Evolutionary conservation across 208 protist genomes (phyloP).

Genomic region (Acanthamoeba castellanii): DNA sequence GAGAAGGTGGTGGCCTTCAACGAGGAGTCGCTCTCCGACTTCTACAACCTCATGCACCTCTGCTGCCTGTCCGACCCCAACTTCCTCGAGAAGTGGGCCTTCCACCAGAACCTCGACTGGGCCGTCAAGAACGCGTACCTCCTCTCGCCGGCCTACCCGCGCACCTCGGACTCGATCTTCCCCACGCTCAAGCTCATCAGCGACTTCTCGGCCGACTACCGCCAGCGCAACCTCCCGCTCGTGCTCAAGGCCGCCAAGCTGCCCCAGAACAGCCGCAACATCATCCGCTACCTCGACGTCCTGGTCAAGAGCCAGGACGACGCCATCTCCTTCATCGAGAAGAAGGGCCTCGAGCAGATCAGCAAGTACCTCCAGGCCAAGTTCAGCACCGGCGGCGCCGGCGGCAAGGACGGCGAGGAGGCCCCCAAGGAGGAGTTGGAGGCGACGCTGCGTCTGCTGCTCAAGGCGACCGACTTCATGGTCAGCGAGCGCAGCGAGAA

Average conservation of each 20-base stretch:
- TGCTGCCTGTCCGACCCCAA: not conserved
- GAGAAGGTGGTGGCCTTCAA: constrained; percentile 79
- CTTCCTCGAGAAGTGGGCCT: constrained; percentile 52
- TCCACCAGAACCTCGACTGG: constrained; percentile 75
- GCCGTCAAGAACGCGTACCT: constrained; percentile 70
- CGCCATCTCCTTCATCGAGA: constrained; percentile 46
- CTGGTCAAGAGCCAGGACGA: constrained; percentile 22
- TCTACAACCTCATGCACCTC: constrained; percentile 75
- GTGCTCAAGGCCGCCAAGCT: constrained; percentile 59
- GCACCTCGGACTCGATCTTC: constrained; percentile 49
- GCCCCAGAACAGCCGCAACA: constrained; percentile 59
- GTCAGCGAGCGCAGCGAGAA: constrained; percentile 29
- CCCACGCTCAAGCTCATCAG: constrained; percentile 26
- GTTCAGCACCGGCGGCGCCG: not conserved
- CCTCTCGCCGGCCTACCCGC: constrained; percentile 28
- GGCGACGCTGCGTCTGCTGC: not conserved
- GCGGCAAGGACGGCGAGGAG: constrained; percentile 1
- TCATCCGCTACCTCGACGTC: constrained; percentile 41
- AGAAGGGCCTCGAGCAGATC: constrained; percentile 29
- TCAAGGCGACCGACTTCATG: constrained; percentile 41
- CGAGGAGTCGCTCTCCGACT: constrained; percentile 73
- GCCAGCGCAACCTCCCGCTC: constrained; percentile 8
- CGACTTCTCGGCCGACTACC: constrained; percentile 41
- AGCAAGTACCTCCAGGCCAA: constrained; percentile 23
- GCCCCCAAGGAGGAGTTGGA: constrained; percentile 7